phyloP scores from a whole-genome alignment of 176 grass and related monocot genomes.

The Oryza brachyantha region DNA sequence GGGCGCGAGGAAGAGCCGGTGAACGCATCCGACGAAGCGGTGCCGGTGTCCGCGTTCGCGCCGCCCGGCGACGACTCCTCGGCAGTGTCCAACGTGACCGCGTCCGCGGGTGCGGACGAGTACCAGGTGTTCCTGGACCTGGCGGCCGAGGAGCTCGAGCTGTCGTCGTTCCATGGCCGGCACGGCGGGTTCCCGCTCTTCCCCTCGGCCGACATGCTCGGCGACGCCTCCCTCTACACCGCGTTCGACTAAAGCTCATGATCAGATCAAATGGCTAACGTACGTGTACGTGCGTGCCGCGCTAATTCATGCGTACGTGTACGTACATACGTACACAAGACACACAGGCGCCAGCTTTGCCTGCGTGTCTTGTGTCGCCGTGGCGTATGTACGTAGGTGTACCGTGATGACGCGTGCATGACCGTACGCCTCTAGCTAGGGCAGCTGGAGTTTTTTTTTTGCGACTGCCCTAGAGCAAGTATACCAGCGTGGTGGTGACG shows the following conservation, averaged over 20 bases:
- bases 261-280: not conserved
- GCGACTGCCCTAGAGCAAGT: conserved; percentile 6
- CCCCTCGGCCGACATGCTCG: conserved; percentile 35
- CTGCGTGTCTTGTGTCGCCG: not conserved
- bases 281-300: conserved; percentile 5
- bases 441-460: conserved; percentile 29
- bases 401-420: conserved; percentile 3
- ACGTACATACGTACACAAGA: conserved; percentile 32
- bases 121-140: conserved; percentile 71
- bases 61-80: conserved; percentile 47
- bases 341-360: not conserved
- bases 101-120: conserved; percentile 47
- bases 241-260: conserved; percentile 55
- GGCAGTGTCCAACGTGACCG: conserved; percentile 44
- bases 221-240: conserved; percentile 50
- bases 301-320: conserved; percentile 33
- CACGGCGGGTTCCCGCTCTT: conserved; percentile 44
- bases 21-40: not conserved
- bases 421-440: not conserved
- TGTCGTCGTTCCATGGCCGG: conserved; percentile 54
- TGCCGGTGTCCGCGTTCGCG: not conserved
- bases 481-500: not conserved
- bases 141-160: conserved; percentile 59
- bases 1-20: not conserved
- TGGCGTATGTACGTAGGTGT: conserved; percentile 47